Percentiles rank a stretch among this genome's conserved stretches.
Conservation (phyloP, 805 yeast genomes). For the Huiozyma sinensis region DNA sequence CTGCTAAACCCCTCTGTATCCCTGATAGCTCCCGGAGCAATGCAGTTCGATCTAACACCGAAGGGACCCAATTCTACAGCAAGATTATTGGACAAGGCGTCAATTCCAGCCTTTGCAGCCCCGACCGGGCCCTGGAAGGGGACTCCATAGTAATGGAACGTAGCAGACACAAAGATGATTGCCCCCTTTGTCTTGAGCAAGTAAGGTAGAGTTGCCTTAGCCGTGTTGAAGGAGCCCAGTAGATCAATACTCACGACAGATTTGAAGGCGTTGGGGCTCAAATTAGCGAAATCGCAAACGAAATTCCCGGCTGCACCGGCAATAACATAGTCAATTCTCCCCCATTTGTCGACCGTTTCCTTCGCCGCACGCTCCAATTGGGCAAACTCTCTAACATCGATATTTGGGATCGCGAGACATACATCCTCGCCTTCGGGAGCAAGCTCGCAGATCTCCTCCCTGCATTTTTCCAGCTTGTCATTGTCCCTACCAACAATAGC, state of each 20-base stretch:
- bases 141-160: conserved; percentile 80
- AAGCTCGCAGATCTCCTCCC: conserved; percentile 48
- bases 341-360: conserved; percentile 53
- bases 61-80: conserved; percentile 90
- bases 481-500: conserved; percentile 72
- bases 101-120: conserved; percentile 94
- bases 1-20: conserved; percentile 80
- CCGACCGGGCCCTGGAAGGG: conserved; percentile 86
- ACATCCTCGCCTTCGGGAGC: conserved; percentile 41
- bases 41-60: conserved; percentile 72
- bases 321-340: conserved; percentile 75
- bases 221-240: conserved; percentile 81
- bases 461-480: conserved; percentile 56
- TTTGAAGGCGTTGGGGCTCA: conserved; percentile 80
- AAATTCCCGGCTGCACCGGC: conserved; percentile 98
- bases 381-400: conserved; percentile 68
- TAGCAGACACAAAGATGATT: conserved; percentile 73
- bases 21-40: conserved; percentile 87
- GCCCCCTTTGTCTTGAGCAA: conserved; percentile 59
- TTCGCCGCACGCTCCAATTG: conserved; percentile 55
- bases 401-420: conserved; percentile 48
- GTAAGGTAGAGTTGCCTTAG: conserved; percentile 66
- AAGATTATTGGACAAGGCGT: conserved; percentile 70
- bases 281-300: conserved; percentile 62
- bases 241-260: conserved; percentile 80